A percentile compares a stretch with the other conserved stretches of the same genome.
Conservation (phyloP, 169 alveolate species). For the Plasmodium billcollinsi region DNA sequence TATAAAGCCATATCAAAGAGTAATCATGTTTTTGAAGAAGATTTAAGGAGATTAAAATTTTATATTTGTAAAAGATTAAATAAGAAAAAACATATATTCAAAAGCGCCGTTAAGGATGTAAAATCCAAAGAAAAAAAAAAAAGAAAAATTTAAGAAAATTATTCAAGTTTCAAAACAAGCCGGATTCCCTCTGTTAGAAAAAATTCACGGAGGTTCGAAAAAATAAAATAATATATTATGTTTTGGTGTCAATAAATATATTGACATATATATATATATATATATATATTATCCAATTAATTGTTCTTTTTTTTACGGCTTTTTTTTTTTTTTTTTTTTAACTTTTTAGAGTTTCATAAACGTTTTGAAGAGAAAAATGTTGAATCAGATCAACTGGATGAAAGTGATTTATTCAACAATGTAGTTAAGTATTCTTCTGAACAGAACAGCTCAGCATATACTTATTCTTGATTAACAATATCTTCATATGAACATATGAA, state of each 20-base stretch:
- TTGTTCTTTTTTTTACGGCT: neutral
- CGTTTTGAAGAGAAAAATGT: slow-evolving; percentile 12
- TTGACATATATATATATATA: neutral
- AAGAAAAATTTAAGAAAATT: slow-evolving; percentile 24
- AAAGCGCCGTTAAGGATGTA: neutral
- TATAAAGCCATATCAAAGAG: slow-evolving; percentile 54
- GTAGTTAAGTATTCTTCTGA: slow-evolving; percentile 22
- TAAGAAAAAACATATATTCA: slow-evolving; percentile 38
- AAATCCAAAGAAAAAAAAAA: slow-evolving; percentile 13
- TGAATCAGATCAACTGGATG: slow-evolving; percentile 17
- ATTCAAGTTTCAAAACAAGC: slow-evolving; percentile 22
- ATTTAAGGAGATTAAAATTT: slow-evolving; percentile 60
- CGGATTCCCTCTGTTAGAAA: slow-evolving; percentile 42
- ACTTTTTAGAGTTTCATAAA: neutral
- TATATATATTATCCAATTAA: neutral
- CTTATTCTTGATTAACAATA: slow-evolving; percentile 63
- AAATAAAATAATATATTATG: neutral
- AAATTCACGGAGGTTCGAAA: slow-evolving; percentile 41
- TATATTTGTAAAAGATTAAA: slow-evolving; percentile 47
- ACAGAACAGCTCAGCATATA: slow-evolving; percentile 54
- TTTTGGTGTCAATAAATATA: neutral
- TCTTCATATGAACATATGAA: slow-evolving; percentile 37
- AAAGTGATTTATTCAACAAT: slow-evolving; percentile 29
- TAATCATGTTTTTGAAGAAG: slow-evolving; percentile 1
- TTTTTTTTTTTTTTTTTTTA: neutral